Evolutionary conservation across 2,329 filamentous ascomycete genomes (phyloP).

Genomic region (Penicillium sp.): DNA sequence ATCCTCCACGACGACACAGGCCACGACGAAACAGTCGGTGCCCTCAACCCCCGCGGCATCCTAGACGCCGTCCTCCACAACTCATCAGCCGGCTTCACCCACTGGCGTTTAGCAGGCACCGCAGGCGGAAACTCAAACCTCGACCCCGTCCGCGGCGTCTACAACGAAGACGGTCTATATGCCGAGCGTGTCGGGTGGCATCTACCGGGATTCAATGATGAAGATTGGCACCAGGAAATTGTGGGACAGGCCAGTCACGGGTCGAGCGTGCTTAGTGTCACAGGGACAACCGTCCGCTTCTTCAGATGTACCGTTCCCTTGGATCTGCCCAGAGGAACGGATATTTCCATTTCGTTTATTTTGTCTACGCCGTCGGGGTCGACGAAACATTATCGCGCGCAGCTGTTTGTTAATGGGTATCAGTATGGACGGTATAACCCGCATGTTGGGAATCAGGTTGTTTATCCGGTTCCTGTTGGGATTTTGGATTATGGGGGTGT

Average conservation of each 20-base stretch:
- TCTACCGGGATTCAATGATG: constrained; percentile 54
- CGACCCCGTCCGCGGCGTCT: constrained; percentile 54
- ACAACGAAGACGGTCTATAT: constrained; percentile 57
- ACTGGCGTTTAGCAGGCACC: constrained; percentile 58
- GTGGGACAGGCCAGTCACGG: constrained; percentile 14
- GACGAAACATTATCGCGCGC: constrained; percentile 47
- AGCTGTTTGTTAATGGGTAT: constrained; percentile 63
- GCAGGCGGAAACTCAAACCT: constrained; percentile 52
- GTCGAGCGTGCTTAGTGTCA: constrained; percentile 42
- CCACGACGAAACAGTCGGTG: constrained; percentile 30
- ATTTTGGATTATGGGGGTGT: constrained; percentile 56
- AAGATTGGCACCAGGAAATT: constrained; percentile 44
- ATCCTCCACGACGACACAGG: constrained; percentile 56
- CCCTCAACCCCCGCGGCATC: constrained; percentile 32
- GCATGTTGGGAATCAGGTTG: constrained; percentile 58
- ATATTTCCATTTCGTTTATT: constrained; percentile 56
- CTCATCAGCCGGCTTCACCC: constrained; percentile 47
- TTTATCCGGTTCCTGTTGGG: constrained; percentile 59
- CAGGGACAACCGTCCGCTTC: constrained; percentile 52
- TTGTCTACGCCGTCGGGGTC: constrained; percentile 45
- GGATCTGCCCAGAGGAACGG: constrained; percentile 49
- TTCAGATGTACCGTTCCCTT: constrained; percentile 55
- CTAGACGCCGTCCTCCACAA: constrained; percentile 50
- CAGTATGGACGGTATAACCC: constrained; percentile 61
- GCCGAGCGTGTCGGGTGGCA: constrained; percentile 59